Percentiles rank a stretch among this genome's conserved stretches.
These are phyloP conservation scores for Corylus americana DNA, from an alignment of 306 rosid genomes.

Conservation along the genomic window DNA sequence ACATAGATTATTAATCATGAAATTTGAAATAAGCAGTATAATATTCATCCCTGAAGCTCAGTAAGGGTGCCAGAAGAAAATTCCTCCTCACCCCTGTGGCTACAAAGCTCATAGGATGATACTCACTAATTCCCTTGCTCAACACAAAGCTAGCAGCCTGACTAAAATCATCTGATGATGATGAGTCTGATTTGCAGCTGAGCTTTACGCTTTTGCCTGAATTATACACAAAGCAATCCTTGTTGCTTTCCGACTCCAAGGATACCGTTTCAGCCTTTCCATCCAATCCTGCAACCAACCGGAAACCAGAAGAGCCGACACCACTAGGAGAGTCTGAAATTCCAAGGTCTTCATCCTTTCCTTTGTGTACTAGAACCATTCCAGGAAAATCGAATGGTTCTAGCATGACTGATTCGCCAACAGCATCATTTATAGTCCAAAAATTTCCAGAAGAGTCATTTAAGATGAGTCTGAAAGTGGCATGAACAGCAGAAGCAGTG, in stretches of 20 bases:
- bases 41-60: slow-evolving; percentile 59
- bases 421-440: slow-evolving; percentile 23
- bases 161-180: slow-evolving; percentile 31
- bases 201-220: slow-evolving; percentile 47
- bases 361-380: slow-evolving; percentile 53
- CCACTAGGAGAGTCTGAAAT: slow-evolving; percentile 37
- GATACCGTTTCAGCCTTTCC: slow-evolving; percentile 54
- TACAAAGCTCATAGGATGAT: slow-evolving; percentile 74
- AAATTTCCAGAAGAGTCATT: slow-evolving; percentile 30
- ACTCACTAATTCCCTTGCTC: slow-evolving; percentile 48
- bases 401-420: slow-evolving; percentile 47
- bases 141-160: slow-evolving; percentile 64
- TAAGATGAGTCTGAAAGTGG: slow-evolving; percentile 70
- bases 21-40: slow-evolving; percentile 80
- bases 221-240: slow-evolving; percentile 57
- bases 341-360: slow-evolving; percentile 42
- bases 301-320: slow-evolving; percentile 40
- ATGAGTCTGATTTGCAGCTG: slow-evolving; percentile 38
- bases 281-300: slow-evolving; percentile 63
- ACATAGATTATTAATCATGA: slow-evolving; percentile 21
- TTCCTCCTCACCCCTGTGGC: slow-evolving; percentile 61
- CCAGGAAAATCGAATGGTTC: slow-evolving; percentile 83
- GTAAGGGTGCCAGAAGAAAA: slow-evolving; percentile 72
- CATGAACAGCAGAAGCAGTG: slow-evolving; percentile 44
- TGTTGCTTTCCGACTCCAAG: slow-evolving; percentile 50